These are phyloP conservation scores for Vicia villosa DNA, from an alignment of 306 rosid genomes.

Conservation along the genomic window DNA sequence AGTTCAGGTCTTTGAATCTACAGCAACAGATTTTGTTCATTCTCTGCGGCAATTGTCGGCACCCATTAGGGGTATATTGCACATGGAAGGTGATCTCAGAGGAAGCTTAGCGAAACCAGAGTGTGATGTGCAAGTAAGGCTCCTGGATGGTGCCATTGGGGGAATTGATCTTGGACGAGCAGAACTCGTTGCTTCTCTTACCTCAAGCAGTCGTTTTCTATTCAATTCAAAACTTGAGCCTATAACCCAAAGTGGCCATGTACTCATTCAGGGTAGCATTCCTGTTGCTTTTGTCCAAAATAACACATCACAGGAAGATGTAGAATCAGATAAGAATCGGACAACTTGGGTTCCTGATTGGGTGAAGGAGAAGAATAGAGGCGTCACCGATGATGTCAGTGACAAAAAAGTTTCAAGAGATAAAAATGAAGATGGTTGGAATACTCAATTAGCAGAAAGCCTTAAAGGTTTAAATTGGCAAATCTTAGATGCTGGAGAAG, in stretches of 20 bases:
- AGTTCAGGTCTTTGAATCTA: slow-evolving; percentile 82
- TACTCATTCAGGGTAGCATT: slow-evolving; percentile 87
- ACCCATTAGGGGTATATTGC: slow-evolving; percentile 89
- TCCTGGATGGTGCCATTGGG: slow-evolving; percentile 91
- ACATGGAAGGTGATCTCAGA: slow-evolving; percentile 98
- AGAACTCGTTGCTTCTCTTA: slow-evolving; percentile 89
- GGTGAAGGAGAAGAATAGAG: slow-evolving; percentile 77
- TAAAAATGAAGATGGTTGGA: slow-evolving; percentile 89
- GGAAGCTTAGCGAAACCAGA: slow-evolving; percentile 94
- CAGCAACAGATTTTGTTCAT: slow-evolving; percentile 83
- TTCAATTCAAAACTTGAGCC: slow-evolving; percentile 94
- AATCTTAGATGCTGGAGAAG: slow-evolving; percentile 89
- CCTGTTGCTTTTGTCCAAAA: slow-evolving; percentile 78
- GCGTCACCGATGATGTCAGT: slow-evolving; percentile 51
- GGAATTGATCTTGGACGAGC: slow-evolving; percentile 93
- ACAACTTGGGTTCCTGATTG: slow-evolving; percentile 80
- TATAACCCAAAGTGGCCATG: slow-evolving; percentile 82
- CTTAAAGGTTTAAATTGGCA: slow-evolving; percentile 95
- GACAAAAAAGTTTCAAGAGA: slow-evolving; percentile 80
- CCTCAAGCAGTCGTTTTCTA: slow-evolving; percentile 86
- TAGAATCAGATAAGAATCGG: slow-evolving; percentile 64
- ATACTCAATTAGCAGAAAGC: slow-evolving; percentile 85
- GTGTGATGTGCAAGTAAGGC: slow-evolving; percentile 97
- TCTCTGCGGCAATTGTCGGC: slow-evolving; percentile 78
- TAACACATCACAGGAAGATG: slow-evolving; percentile 59